These are phyloP conservation scores for Nepenthes gracilis DNA, from an alignment of 148 eudicot genomes.

Conservation along the genomic window DNA sequence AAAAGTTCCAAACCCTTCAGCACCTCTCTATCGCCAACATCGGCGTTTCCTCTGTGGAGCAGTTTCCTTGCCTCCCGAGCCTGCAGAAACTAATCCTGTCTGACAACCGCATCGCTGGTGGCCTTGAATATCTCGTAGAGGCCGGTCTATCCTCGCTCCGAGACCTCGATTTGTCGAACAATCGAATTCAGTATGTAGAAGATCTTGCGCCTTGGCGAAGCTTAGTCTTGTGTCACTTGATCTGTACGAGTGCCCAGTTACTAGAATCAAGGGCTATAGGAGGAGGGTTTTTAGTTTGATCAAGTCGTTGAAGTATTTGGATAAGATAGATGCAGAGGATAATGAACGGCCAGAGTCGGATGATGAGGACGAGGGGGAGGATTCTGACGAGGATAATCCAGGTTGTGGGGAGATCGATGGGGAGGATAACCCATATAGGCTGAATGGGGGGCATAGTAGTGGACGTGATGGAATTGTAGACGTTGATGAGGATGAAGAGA, in stretches of 20 bases:
- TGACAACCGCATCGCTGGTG: conserved; percentile 73
- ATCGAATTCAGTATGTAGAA: conserved; percentile 49
- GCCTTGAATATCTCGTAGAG: conserved; percentile 53
- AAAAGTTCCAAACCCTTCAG: conserved; percentile 59
- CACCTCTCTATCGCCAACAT: conserved; percentile 75
- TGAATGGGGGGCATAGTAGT: conserved; percentile 25
- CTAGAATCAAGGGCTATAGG: conserved; percentile 74
- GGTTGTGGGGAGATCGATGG: conserved; percentile 64
- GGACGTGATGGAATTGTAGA: conserved; percentile 39
- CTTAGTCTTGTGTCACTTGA: conserved; percentile 66
- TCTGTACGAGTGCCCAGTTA: conserved; percentile 94
- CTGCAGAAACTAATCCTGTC: conserved; percentile 60
- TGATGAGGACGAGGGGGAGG: conserved; percentile 58
- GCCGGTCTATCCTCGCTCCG: conserved; percentile 56
- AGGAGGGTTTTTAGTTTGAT: conserved; percentile 77
- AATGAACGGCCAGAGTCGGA: conserved; percentile 73
- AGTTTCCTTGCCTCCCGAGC: conserved; percentile 56
- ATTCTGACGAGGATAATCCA: conserved; percentile 43
- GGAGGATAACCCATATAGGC: conserved; percentile 20
- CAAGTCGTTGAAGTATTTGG: conserved; percentile 71
- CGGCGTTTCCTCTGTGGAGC: conserved; percentile 64
- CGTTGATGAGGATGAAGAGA: conserved; percentile 47
- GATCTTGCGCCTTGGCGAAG: conserved; percentile 64
- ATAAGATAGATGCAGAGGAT: conserved; percentile 82
- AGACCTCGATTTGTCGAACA: conserved; percentile 86